Evolutionary conservation across 192 early-diverging fungal species (phyloP).

Genomic region (Coemansia interrupta): DNA sequence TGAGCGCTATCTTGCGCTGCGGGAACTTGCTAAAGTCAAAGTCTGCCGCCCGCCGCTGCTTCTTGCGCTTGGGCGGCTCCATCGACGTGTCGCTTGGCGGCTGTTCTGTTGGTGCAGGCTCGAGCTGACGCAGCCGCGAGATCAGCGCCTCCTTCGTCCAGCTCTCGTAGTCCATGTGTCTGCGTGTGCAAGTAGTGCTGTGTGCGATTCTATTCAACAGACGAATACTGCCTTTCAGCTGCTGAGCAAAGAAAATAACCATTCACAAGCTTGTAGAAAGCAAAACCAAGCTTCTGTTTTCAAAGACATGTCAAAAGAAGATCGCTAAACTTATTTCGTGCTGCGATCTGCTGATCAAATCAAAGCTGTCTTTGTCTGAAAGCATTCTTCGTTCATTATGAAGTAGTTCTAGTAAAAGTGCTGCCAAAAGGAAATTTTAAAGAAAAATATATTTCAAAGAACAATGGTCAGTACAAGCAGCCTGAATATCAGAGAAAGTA

Average conservation of each 20-base stretch:
- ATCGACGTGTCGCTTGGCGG: slow-evolving; percentile 7
- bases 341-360: too few relatives aligned
- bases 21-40: slow-evolving; percentile 81
- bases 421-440: too few relatives aligned
- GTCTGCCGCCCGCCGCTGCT: slow-evolving; percentile 13
- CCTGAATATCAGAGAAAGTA: too few relatives aligned
- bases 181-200: not conserved
- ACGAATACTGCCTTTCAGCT: too few relatives aligned
- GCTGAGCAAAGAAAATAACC: not conserved
- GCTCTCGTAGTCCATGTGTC: slow-evolving; percentile 39
- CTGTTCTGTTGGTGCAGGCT: slow-evolving; percentile 12
- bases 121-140: slow-evolving; percentile 46
- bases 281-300: too few relatives aligned
- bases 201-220: not conserved
- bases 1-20: slow-evolving; percentile 76
- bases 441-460: too few relatives aligned
- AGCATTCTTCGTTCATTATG: too few relatives aligned
- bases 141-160: slow-evolving; percentile 61
- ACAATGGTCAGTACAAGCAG: too few relatives aligned
- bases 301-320: too few relatives aligned
- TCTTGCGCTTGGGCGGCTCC: slow-evolving; percentile 38
- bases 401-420: too few relatives aligned
- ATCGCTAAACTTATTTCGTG: too few relatives aligned
- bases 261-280: not conserved
- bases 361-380: too few relatives aligned